These are phyloP conservation scores for Cenchrus purpureus DNA, from an alignment of 176 grass and related monocot species.

Conservation along the genomic window DNA sequence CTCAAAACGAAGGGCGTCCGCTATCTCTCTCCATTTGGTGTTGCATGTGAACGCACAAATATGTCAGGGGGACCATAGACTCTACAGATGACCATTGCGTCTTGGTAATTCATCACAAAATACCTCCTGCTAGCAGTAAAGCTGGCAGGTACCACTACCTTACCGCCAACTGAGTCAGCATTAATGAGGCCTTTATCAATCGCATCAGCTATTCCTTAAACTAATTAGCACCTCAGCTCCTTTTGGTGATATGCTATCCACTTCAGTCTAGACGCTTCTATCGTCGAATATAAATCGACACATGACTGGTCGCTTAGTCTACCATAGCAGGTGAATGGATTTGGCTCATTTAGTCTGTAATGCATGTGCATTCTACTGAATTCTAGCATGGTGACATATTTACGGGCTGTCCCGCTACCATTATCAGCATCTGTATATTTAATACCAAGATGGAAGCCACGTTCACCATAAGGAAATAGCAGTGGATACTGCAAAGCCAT, in stretches of 20 bases:
- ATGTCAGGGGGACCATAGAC: no score
- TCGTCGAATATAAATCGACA: not conserved
- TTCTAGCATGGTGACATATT: no score
- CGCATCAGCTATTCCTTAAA: conserved; percentile 2
- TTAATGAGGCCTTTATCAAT: not conserved
- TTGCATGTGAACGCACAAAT: no score
- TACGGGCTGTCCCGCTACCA: no score
- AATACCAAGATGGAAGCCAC: no score
- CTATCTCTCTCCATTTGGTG: no score
- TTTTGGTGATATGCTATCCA: not conserved
- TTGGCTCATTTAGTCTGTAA: not conserved
- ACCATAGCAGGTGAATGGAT: not conserved
- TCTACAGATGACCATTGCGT: no score
- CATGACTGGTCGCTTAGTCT: not conserved
- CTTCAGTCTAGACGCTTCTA: not conserved
- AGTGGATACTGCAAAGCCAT: not conserved
- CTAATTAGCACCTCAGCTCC: not conserved
- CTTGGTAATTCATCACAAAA: no score
- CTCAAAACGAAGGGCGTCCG: no score
- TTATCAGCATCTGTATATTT: no score
- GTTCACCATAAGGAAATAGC: no score
- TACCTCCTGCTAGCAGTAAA: not conserved
- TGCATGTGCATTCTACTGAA: no score
- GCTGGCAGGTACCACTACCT: not conserved
- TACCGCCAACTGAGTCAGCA: conserved; percentile 2